Conservation (phyloP, 148 eudicot species). For the Diospyros kaki region DNA sequence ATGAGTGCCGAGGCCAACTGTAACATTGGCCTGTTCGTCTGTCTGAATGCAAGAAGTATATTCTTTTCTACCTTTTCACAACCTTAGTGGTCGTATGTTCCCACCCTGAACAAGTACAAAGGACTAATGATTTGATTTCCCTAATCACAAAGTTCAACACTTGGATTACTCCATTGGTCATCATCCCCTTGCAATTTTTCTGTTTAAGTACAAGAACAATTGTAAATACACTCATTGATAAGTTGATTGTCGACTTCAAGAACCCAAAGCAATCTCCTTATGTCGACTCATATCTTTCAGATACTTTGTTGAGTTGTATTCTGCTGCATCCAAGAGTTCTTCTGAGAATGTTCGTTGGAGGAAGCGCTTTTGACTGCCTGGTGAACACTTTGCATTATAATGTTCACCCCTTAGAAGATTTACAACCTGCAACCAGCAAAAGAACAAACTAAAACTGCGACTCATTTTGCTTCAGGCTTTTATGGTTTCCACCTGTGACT, state of each 20-base stretch:
- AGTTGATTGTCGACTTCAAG: conserved; percentile 1
- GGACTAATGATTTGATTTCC: too few species aligned
- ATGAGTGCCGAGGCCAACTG: too few species aligned
- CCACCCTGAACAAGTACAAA: too few species aligned
- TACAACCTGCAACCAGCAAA: conserved; percentile 37
- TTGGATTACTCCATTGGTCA: too few species aligned
- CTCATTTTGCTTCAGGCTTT: too few species aligned
- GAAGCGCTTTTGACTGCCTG: conserved; percentile 22
- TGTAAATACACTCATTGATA: background rate
- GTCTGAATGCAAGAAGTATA: too few species aligned
- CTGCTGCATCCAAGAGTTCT: conserved; percentile 63
- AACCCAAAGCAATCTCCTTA: conserved; percentile 46
- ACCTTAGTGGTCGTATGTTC: too few species aligned
- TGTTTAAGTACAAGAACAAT: background rate
- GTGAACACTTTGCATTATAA: conserved; percentile 6
- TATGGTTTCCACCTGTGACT: too few species aligned
- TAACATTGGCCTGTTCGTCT: too few species aligned
- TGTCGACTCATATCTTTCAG: conserved; percentile 37
- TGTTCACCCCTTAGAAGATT: conserved; percentile 49
- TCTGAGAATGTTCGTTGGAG: conserved; percentile 64
- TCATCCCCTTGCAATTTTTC: too few species aligned
- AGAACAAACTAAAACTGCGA: background rate
- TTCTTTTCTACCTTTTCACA: too few species aligned
- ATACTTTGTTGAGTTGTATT: conserved; percentile 68
- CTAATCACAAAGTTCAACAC: too few species aligned